These are phyloP conservation scores for Candida ovalis DNA, from an alignment of 805 yeast species.

Conservation along the genomic window DNA sequence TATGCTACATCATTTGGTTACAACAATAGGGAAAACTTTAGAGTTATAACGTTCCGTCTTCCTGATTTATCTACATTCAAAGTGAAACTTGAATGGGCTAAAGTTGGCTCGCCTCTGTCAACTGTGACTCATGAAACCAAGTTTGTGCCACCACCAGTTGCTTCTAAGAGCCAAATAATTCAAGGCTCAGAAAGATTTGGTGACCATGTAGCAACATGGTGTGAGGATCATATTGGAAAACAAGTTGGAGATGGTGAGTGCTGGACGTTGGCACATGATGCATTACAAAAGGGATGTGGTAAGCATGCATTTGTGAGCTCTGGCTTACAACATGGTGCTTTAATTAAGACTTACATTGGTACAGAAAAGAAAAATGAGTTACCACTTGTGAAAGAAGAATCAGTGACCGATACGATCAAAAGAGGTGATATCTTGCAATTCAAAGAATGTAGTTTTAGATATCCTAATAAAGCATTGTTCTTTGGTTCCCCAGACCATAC, in stretches of 20 bases:
- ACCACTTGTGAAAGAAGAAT: slow-evolving; percentile 11
- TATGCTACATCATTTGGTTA: slow-evolving; percentile 30
- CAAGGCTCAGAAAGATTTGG: slow-evolving; percentile 39
- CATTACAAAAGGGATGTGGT: slow-evolving; percentile 51
- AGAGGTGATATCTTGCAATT: slow-evolving; percentile 58
- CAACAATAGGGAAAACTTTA: slow-evolving; percentile 25
- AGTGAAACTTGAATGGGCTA: slow-evolving; percentile 39
- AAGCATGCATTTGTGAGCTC: slow-evolving; percentile 52
- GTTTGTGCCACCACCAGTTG: slow-evolving; percentile 42
- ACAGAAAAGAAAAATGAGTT: slow-evolving; percentile 10
- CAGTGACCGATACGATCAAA: slow-evolving; percentile 38
- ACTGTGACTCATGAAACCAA: slow-evolving; percentile 29
- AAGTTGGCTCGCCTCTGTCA: slow-evolving; percentile 20
- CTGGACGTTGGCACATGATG: slow-evolving; percentile 57
- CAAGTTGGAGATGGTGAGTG: slow-evolving; percentile 56
- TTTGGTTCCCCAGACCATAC: slow-evolving; percentile 58
- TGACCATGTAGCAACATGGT: slow-evolving; percentile 53
- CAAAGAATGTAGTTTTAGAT: slow-evolving; percentile 36
- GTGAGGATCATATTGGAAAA: slow-evolving; percentile 43
- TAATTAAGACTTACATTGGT: slow-evolving; percentile 21
- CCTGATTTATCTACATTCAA: slow-evolving; percentile 39
- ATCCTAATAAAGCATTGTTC: slow-evolving; percentile 32
- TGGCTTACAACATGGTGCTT: slow-evolving; percentile 44
- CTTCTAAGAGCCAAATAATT: slow-evolving; percentile 33
- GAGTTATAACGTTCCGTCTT: slow-evolving; percentile 36